phyloP scores from a whole-genome alignment of 805 yeast species.

The Peterozyma toletana region DNA sequence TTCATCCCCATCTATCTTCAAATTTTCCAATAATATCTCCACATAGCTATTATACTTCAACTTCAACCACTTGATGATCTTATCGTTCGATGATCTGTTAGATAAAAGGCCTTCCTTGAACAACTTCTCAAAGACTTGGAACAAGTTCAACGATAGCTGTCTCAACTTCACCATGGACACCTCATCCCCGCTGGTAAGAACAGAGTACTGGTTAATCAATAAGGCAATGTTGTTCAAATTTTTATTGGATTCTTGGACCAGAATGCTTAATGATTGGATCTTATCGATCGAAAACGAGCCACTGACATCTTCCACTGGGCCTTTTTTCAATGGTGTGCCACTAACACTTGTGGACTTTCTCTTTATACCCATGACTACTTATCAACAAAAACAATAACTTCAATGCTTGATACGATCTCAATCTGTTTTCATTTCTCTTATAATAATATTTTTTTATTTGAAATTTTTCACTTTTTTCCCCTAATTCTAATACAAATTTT shows the following conservation, averaged over 20 bases:
- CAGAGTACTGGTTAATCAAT: conserved; percentile 33
- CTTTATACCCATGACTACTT: neutral
- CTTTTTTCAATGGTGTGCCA: neutral
- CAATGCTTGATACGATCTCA: no score
- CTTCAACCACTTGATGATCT: conserved; percentile 57
- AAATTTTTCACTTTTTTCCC: neutral
- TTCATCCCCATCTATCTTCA: conserved; percentile 30
- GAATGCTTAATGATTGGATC: conserved; percentile 17
- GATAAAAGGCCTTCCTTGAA: conserved; percentile 33
- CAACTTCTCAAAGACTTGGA: conserved; percentile 40
- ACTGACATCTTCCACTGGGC: neutral
- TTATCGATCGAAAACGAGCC: conserved; percentile 13
- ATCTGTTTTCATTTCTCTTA: neutral
- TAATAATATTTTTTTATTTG: neutral
- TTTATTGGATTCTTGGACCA: conserved; percentile 35
- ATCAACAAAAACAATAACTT: no score
- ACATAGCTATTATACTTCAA: conserved; percentile 52
- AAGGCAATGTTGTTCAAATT: conserved; percentile 47
- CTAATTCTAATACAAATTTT: neutral
- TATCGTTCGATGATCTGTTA: conserved; percentile 31
- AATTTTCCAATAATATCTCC: conserved; percentile 29
- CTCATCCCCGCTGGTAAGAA: conserved; percentile 18
- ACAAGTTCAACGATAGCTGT: conserved; percentile 31
- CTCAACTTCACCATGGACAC: conserved; percentile 21
- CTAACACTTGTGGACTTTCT: neutral